Percentiles rank a stretch among this genome's conserved stretches.
Conservation (phyloP, 192 early-diverging fungal genomes). For the Rhizophlyctis rosea region DNA sequence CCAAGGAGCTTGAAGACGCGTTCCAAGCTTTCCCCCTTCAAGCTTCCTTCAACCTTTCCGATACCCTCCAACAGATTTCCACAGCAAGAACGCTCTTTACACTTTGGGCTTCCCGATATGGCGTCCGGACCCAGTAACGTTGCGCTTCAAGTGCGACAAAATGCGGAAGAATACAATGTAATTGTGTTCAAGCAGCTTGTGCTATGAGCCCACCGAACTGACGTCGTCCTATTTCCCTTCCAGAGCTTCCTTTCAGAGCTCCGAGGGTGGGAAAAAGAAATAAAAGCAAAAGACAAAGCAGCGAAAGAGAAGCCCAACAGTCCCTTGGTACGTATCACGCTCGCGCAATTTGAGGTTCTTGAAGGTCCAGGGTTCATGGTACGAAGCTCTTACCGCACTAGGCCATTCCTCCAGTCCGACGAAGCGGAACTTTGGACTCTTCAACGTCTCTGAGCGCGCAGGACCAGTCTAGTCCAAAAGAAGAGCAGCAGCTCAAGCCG, state of each 20-base stretch:
- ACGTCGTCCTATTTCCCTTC: not conserved
- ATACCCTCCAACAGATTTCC: no score
- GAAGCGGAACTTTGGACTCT: no score
- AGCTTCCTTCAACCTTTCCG: no score
- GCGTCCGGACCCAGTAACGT: no score
- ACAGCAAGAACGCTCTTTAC: no score
- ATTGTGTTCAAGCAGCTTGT: not conserved
- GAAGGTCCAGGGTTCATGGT: no score
- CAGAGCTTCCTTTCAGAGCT: conserved; percentile 36
- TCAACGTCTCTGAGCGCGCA: no score
- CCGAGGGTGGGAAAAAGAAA: conserved; percentile 43
- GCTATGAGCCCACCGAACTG: not conserved
- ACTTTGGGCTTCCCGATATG: no score
- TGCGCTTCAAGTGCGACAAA: conserved; percentile 38
- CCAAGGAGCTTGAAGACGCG: no score
- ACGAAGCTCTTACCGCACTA: not conserved
- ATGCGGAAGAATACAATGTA: conserved; percentile 45
- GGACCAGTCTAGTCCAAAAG: no score
- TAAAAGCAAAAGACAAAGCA: conserved; percentile 36
- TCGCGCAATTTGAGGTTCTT: no score
- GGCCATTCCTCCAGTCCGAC: conserved; percentile 6
- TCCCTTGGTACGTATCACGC: not conserved
- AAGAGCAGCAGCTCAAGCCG: not conserved
- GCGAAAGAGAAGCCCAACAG: not conserved
- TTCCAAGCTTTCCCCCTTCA: no score